Conservation (phyloP, 805 yeast species). For the Candida sanyiensis region DNA sequence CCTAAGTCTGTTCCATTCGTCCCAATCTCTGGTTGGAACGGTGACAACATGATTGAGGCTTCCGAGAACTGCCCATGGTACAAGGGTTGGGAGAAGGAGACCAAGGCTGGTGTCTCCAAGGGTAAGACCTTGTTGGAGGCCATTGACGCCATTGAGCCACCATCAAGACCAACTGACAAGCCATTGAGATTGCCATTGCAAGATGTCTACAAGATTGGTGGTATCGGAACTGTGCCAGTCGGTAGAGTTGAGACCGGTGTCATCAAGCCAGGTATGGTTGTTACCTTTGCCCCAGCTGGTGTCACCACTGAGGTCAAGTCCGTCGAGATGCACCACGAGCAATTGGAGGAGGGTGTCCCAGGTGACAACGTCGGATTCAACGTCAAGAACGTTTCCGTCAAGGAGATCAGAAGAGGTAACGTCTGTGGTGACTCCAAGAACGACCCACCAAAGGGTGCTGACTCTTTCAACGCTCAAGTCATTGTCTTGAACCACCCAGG, state of each 20-base stretch:
- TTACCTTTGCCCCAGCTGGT: constrained; percentile 87
- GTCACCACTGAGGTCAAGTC: constrained; percentile 90
- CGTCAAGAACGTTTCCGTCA: constrained; percentile 90
- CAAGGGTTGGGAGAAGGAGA: constrained; percentile 89
- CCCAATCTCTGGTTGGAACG: constrained; percentile 91
- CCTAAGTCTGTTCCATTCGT: constrained; percentile 87
- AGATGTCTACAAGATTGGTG: constrained; percentile 93
- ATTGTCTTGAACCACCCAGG: constrained; percentile 92
- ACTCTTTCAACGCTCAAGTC: constrained; percentile 83
- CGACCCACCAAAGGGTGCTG: constrained; percentile 83
- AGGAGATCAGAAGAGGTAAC: constrained; percentile 92
- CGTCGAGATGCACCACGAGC: constrained; percentile 93
- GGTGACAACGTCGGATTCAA: constrained; percentile 92
- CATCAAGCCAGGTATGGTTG: constrained; percentile 90
- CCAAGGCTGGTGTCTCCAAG: constrained; percentile 65
- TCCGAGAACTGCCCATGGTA: constrained; percentile 83
- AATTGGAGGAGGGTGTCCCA: constrained; percentile 75
- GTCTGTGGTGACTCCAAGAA: constrained; percentile 92
- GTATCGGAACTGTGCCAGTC: constrained; percentile 93
- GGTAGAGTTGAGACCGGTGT: constrained; percentile 94
- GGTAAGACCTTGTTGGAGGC: constrained; percentile 89
- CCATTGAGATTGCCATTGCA: constrained; percentile 88
- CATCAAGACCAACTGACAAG: constrained; percentile 80
- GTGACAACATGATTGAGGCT: constrained; percentile 88
- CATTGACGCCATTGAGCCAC: constrained; percentile 83